Evolutionary conservation across 345 rosid genomes (phyloP).

Genomic region (Eucalyptus sideroxylon): DNA sequence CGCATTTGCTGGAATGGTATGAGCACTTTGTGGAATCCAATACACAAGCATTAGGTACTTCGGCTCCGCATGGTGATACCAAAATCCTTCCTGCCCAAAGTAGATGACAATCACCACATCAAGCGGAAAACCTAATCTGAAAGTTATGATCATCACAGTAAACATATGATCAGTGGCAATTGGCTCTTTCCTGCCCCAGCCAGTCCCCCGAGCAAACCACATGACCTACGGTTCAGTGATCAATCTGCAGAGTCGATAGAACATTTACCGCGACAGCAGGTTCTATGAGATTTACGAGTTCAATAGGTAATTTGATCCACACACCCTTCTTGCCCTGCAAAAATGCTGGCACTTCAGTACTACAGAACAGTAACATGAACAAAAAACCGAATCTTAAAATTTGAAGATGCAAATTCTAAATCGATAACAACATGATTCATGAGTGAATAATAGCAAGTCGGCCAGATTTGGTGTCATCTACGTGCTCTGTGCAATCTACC

Average conservation of each 20-base stretch:
- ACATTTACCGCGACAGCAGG: conserved; percentile 55
- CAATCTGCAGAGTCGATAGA: neutral
- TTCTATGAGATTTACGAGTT: conserved; percentile 54
- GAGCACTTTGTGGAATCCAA: conserved; percentile 59
- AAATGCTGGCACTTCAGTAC: neutral
- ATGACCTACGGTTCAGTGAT: neutral
- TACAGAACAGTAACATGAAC: neutral
- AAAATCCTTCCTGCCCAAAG: conserved; percentile 68
- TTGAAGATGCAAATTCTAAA: neutral
- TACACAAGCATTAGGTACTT: conserved; percentile 69
- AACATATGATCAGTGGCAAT: neutral
- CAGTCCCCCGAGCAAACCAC: neutral
- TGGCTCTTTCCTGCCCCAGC: neutral
- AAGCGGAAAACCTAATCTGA: neutral
- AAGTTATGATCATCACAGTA: neutral
- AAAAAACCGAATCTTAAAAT: neutral
- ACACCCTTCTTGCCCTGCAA: conserved; percentile 76
- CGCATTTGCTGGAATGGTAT: conserved; percentile 78
- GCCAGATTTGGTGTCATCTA: neutral
- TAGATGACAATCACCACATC: neutral
- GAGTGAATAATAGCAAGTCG: neutral
- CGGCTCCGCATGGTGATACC: conserved; percentile 90
- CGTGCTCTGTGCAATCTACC: neutral
- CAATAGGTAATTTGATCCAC: conserved; percentile 81
- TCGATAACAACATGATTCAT: neutral